phyloP scores from a whole-genome alignment of 441 rosid genomes.

The Mallotus repandus region DNA sequence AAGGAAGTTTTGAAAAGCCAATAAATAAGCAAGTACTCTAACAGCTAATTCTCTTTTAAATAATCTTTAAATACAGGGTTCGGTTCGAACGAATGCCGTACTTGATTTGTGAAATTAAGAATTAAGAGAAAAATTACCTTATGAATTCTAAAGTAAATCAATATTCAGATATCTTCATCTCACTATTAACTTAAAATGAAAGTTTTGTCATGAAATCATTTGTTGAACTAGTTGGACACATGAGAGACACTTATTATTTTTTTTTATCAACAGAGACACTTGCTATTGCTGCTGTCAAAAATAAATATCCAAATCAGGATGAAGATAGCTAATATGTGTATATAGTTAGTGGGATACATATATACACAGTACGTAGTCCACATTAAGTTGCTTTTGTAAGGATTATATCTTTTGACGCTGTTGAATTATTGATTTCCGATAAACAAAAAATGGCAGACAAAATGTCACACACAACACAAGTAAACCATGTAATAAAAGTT shows the following conservation, averaged over 20 bases:
- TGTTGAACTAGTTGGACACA: not conserved
- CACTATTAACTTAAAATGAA: no score
- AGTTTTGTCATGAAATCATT: not conserved
- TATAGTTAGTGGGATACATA: not conserved
- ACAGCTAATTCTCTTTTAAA: no score
- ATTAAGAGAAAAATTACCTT: no score
- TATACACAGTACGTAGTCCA: not conserved
- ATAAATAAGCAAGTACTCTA: no score
- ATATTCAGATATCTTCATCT: no score
- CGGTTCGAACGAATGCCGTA: no score
- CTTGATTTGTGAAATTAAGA: no score
- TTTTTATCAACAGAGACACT: no score
- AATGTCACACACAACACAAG: no score
- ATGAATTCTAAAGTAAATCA: no score
- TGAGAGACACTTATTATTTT: not conserved
- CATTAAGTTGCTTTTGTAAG: not conserved
- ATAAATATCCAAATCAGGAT: not conserved
- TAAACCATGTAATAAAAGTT: not conserved
- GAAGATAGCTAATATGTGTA: not conserved
- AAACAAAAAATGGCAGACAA: slow-evolving; percentile 8
- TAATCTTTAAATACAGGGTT: no score
- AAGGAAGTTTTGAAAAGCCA: not conserved
- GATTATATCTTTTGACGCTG: not conserved
- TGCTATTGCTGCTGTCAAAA: not conserved
- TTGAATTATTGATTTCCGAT: not conserved